Conservation (phyloP, 495 filamentous ascomycete genomes). For the Neurospora terricola region DNA sequence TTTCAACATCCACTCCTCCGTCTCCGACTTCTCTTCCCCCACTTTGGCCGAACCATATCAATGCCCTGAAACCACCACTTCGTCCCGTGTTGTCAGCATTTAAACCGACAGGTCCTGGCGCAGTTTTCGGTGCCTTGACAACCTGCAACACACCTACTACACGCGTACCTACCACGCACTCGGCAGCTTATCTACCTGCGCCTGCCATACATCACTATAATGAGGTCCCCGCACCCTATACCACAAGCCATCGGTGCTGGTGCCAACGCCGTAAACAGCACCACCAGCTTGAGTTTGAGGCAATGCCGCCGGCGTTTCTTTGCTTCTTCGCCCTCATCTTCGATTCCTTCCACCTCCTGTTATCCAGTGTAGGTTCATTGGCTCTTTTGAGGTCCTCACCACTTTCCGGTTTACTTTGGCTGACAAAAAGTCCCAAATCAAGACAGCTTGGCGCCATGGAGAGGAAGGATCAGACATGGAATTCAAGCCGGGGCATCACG, state of each 20-base stretch:
- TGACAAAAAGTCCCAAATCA: neutral
- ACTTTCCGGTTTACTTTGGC: neutral
- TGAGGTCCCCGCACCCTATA: neutral
- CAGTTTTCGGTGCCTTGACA: neutral
- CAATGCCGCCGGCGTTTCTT: conserved; percentile 3
- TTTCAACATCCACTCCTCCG: neutral
- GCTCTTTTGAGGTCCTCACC: neutral
- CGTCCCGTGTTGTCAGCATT: neutral
- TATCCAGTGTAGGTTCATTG: neutral
- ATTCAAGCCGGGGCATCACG: conserved; percentile 29
- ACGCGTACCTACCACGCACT: neutral
- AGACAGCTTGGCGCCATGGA: neutral
- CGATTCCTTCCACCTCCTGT: neutral
- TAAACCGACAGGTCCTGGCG: neutral
- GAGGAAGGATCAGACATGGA: conserved; percentile 23
- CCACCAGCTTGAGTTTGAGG: neutral
- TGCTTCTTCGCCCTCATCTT: neutral
- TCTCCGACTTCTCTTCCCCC: neutral
- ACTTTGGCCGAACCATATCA: neutral
- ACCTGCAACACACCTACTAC: neutral
- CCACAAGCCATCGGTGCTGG: neutral
- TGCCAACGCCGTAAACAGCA: neutral
- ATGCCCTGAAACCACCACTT: neutral
- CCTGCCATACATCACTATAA: neutral
- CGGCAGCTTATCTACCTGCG: neutral